Evolutionary conservation across 345 rosid genomes (phyloP).

Genomic region (Euphorbia pulcherrima): DNA sequence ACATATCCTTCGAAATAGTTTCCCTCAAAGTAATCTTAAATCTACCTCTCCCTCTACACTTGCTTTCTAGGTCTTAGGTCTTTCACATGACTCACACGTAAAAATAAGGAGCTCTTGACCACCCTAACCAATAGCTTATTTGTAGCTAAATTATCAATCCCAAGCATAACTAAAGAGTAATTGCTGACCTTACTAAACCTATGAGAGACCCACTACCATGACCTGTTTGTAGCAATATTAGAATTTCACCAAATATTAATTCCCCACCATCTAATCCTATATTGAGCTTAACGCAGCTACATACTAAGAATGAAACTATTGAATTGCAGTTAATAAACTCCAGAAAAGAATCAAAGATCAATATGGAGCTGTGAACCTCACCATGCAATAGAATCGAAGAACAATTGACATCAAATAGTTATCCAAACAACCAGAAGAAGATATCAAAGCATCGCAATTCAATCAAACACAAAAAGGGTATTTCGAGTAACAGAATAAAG

Average conservation of each 20-base stretch:
- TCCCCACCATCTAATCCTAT: neutral
- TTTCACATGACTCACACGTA: too few relatives aligned
- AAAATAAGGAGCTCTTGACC: neutral
- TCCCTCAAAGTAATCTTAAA: too few relatives aligned
- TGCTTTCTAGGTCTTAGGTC: too few relatives aligned
- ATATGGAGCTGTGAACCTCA: slow-evolving; percentile 1
- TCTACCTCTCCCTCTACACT: too few relatives aligned
- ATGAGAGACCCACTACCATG: neutral
- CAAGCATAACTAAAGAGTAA: neutral
- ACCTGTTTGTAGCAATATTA: neutral
- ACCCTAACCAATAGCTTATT: neutral
- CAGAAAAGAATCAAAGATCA: slow-evolving; percentile 11
- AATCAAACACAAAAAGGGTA: neutral
- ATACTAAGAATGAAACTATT: neutral
- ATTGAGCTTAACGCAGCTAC: slow-evolving; percentile 4
- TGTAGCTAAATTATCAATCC: neutral
- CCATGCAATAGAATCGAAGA: slow-evolving; percentile 15
- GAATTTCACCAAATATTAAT: neutral
- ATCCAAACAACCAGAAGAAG: slow-evolving; percentile 11
- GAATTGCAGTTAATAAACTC: neutral
- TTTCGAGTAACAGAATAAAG: slow-evolving; percentile 2
- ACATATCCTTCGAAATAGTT: too few relatives aligned
- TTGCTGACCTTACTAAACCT: neutral
- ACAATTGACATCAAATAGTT: slow-evolving; percentile 13
- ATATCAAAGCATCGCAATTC: slow-evolving; percentile 13